Base-by-base conservation (phyloP, 257 asterid genomes). In the Capsicum rhomboideum region DNA sequence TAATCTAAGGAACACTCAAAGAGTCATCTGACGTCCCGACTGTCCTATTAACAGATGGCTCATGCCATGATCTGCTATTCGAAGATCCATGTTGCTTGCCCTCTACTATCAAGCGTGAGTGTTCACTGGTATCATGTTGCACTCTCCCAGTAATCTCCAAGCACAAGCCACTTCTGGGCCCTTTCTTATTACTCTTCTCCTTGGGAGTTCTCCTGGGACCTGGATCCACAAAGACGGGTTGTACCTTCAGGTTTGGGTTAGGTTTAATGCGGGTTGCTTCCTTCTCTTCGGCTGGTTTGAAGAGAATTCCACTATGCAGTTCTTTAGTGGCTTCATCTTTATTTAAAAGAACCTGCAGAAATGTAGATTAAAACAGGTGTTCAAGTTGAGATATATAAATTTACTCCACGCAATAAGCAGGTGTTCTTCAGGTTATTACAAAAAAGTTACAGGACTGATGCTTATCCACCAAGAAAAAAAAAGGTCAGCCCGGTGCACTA, bases 91-190 rank as follows among this genome's bases (percentile, higher is more conserved):
- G 79, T 82, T 11, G 68, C 26, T 82, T 82, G 67, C 31, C 85
- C 54, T 82, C 61, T 71, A 77, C 46, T 5, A 23, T 49, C 64
- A 61, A 67, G 64, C 80, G 78, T 82, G 90, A 16, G 26, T 89
- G 72, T 83, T 90, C 95, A 54, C 85, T 90, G 46, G 88, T 82
- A 56, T 85, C 92, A 82, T 92, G 97, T 16, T 94, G 99, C 66
- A 96, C 96, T 84, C 98, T 90, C 82, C 99, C 99, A 82, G 97
- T 96, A 79, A 92, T 92, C 95, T 93, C 96, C 92, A 94, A 89
- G 91, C 95, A 93, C 91, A 96, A 72, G 34, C 98, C 94, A 44
- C 59, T 89, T 66, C 85, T 87, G 2, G 75, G 68, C 59, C 89
- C 87, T 87, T 83, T 89, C 85, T 82, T 90, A 61, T 31, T 20